Evolutionary conservation across 306 rosid genomes (phyloP).

Genomic region (Vicia villosa): DNA sequence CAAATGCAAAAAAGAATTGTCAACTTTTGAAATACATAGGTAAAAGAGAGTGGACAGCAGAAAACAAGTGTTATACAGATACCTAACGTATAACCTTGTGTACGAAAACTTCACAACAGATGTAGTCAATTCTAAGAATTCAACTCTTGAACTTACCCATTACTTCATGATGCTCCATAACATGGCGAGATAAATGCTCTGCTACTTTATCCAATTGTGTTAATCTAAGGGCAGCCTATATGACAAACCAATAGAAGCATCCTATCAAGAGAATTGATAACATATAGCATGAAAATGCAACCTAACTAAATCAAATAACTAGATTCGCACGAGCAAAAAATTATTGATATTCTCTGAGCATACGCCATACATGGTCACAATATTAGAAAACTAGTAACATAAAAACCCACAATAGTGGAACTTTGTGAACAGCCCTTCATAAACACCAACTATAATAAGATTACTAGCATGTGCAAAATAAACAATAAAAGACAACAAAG

Average conservation of each 20-base stretch:
- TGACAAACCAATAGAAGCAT: slow-evolving; percentile 37
- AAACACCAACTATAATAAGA: background rate
- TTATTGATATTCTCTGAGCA: slow-evolving; percentile 18
- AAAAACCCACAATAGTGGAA: slow-evolving; percentile 4
- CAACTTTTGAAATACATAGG: slow-evolving; percentile 22
- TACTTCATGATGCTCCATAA: slow-evolving; percentile 99
- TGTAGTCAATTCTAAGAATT: slow-evolving; percentile 34
- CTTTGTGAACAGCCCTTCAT: slow-evolving; percentile 12
- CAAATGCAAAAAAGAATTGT: background rate
- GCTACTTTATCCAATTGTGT: slow-evolving; percentile 92
- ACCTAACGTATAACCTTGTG: slow-evolving; percentile 24
- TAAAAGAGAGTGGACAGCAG: slow-evolving; percentile 24
- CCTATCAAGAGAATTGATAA: slow-evolving; percentile 22
- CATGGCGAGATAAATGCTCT: slow-evolving; percentile 80
- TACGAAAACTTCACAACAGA: slow-evolving; percentile 12
- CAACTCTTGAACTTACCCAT: slow-evolving; percentile 75
- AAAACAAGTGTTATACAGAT: slow-evolving; percentile 30
- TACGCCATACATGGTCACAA: background rate
- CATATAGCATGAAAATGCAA: slow-evolving; percentile 25
- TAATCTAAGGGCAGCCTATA: slow-evolving; percentile 86
- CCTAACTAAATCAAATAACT: slow-evolving; percentile 30
- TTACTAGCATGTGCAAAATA: slow-evolving; percentile 6
- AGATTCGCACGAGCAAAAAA: slow-evolving; percentile 11
- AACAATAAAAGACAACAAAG: background rate
- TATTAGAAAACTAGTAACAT: background rate